Percentiles rank a stretch among this genome's conserved stretches.
Evolutionary conservation across 2,329 filamentous ascomycete species (phyloP).

Genomic region (Fusarium hostae): DNA sequence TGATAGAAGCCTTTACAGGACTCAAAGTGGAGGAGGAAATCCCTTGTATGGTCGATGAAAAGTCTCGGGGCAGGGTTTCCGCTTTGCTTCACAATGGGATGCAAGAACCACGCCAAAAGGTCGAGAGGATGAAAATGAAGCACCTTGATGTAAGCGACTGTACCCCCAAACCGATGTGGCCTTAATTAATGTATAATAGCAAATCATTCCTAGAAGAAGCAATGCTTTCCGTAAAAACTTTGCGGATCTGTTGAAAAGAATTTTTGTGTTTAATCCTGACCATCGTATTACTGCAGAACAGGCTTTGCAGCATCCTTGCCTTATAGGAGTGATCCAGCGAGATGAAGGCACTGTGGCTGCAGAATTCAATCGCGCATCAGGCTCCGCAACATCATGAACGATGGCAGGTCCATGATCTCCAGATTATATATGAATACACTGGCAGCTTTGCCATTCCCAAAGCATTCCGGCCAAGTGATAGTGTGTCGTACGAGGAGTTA

Average conservation of each 20-base stretch:
- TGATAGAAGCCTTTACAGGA: constrained; percentile 77
- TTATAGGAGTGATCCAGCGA: constrained; percentile 68
- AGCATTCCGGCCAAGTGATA: too few relatives aligned
- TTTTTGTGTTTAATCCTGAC: constrained; percentile 74
- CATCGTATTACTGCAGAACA: constrained; percentile 74
- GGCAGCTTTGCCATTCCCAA: too few relatives aligned
- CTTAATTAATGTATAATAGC: constrained; percentile 54
- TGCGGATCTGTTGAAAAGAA: constrained; percentile 70
- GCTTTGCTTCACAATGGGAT: background rate
- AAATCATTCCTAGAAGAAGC: constrained; percentile 70
- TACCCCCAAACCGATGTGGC: background rate
- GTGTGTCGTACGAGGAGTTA: too few relatives aligned
- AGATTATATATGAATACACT: too few relatives aligned
- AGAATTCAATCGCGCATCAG: constrained; percentile 48
- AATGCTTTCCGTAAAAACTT: constrained; percentile 70
- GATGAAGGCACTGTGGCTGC: constrained; percentile 75
- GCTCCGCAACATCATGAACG: too few relatives aligned
- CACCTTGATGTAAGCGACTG: constrained; percentile 63
- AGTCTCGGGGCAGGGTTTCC: background rate
- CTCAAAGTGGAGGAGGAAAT: constrained; percentile 66
- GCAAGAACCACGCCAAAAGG: background rate
- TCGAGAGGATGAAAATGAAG: constrained; percentile 63
- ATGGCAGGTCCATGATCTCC: too few relatives aligned
- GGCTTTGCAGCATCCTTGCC: constrained; percentile 74
- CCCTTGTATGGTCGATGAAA: background rate